Evolutionary conservation across 225 moss, liverwort and hornwort genomes (phyloP), one percentile per base, ranked within the genome.

Genomic region (Pseudoscleropodium purum): DNA sequence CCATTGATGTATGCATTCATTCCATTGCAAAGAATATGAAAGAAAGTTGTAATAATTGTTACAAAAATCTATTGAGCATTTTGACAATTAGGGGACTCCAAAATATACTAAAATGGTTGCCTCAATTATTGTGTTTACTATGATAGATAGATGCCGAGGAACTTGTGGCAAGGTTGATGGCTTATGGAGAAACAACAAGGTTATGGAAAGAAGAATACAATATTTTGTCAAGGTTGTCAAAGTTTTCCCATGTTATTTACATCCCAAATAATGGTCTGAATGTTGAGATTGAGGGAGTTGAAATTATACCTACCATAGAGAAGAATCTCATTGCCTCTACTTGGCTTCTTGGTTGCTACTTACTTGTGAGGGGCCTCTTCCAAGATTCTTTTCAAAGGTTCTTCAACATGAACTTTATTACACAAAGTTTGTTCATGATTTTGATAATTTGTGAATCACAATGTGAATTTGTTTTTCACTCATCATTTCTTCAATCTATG

Each of bases 261-360:
- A 78, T 82, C 0, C 70, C 87, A 72, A 65, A 91, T 17, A 87
- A 92, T 1, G 81, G 68, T 36, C 7, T 36, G 6, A 62, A 91
- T 36, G 36, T 81, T 63, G 92, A 90, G 31, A 61, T 18, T 19
- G 76, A 91, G 2, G 84, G 89, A 31, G 12, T 75, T 43, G 80
- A 92, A n/a, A 77, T 62, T 13, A 73, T 89, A 18, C 57, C 78
- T 6, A 0, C 52, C 3, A 74, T 36, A 11, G 54, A 85, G 5
- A 93, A 85, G 84, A 68, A 45, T 18, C 64, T 93, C 17, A 64
- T 85, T 37, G 54, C 79, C 20, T 91, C 86, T 7, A 2, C 75
- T 12, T 93, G 91, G 93, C 83, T 75, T 26, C 75, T 93, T 76
- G 43, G 83, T 79, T 93, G 92, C 80, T 90, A 93, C 34, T 91